Conservation (phyloP, 768 basidiomycete species). For the Chalciporus piperatus region DNA sequence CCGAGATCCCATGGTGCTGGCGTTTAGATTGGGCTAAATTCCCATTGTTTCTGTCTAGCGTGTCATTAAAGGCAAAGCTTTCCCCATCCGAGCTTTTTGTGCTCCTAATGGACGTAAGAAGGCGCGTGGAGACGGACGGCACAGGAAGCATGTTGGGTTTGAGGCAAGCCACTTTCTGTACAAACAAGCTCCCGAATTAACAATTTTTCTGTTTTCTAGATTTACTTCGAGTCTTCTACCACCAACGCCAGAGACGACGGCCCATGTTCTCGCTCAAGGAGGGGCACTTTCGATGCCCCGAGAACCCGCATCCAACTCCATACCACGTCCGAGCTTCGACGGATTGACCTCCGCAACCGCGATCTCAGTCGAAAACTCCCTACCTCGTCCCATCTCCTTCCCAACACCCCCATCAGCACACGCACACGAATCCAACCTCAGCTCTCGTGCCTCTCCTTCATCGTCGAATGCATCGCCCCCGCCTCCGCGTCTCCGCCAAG, state of each 20-base stretch:
- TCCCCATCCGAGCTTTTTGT: slow-evolving; percentile 63
- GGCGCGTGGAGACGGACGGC: slow-evolving; percentile 70
- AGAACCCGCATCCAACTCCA: background rate
- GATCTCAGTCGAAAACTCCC: slow-evolving; percentile 17
- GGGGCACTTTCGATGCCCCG: slow-evolving; percentile 35
- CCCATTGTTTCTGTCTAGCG: slow-evolving; percentile 40
- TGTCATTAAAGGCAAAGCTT: slow-evolving; percentile 82
- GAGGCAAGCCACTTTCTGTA: slow-evolving; percentile 10
- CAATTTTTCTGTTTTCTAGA: slow-evolving; percentile 6
- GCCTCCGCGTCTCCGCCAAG: slow-evolving; percentile 18
- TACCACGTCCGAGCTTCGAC: background rate
- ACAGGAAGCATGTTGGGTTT: slow-evolving; percentile 28
- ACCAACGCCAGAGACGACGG: slow-evolving; percentile 65
- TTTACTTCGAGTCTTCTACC: slow-evolving; percentile 77
- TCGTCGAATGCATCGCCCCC: slow-evolving; percentile 11
- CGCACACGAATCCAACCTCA: slow-evolving; percentile 13
- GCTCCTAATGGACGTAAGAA: slow-evolving; percentile 69
- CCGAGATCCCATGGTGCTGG: too few relatives aligned
- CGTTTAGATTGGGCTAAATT: too few relatives aligned
- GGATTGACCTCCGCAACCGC: slow-evolving; percentile 11
- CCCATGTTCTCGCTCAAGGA: slow-evolving; percentile 67
- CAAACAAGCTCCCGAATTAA: background rate
- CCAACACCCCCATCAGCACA: slow-evolving; percentile 23
- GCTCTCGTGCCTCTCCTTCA: slow-evolving; percentile 29
- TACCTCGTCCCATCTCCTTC: slow-evolving; percentile 8